Conservation (phyloP, 495 filamentous ascomycete species). For the Margaritispora aquatica region DNA sequence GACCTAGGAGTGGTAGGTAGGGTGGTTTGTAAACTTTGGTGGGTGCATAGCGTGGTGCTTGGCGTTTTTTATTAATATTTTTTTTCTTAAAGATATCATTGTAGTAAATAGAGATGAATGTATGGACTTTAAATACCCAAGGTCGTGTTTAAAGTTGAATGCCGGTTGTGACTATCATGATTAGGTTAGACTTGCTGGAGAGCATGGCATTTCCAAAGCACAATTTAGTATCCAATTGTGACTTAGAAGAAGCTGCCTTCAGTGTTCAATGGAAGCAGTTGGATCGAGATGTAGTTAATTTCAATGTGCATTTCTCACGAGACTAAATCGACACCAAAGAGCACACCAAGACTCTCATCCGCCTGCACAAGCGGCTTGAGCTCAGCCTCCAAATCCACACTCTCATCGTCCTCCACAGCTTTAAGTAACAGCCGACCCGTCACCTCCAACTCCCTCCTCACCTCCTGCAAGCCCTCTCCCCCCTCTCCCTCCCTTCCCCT, state of each 20-base stretch:
- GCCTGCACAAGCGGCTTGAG: constrained; percentile 33
- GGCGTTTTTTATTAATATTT: too few relatives aligned
- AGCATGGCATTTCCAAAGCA: too few relatives aligned
- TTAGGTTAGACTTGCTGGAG: too few relatives aligned
- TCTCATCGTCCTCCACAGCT: constrained; percentile 3
- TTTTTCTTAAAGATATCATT: neutral
- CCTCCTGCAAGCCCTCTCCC: constrained; percentile 15
- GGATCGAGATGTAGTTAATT: neutral
- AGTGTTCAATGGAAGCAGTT: too few relatives aligned
- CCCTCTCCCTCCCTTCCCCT: neutral
- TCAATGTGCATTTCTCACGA: neutral
- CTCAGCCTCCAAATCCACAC: constrained; percentile 26
- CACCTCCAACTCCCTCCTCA: constrained; percentile 42
- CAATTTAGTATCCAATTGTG: too few relatives aligned
- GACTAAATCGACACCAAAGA: constrained; percentile 28
- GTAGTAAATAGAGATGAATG: neutral
- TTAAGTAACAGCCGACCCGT: constrained; percentile 16
- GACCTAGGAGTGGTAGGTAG: too few relatives aligned
- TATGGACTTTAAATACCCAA: too few relatives aligned
- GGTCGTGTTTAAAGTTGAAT: too few relatives aligned
- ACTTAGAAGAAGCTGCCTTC: too few relatives aligned
- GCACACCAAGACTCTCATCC: constrained; percentile 32
- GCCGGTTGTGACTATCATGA: too few relatives aligned
- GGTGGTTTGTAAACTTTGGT: neutral
- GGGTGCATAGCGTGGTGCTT: constrained; percentile 1